A percentile compares a stretch with the other conserved stretches of the same genome.
Conservation (phyloP, 768 basidiomycete genomes). For the Daedaleopsis sinensis region DNA sequence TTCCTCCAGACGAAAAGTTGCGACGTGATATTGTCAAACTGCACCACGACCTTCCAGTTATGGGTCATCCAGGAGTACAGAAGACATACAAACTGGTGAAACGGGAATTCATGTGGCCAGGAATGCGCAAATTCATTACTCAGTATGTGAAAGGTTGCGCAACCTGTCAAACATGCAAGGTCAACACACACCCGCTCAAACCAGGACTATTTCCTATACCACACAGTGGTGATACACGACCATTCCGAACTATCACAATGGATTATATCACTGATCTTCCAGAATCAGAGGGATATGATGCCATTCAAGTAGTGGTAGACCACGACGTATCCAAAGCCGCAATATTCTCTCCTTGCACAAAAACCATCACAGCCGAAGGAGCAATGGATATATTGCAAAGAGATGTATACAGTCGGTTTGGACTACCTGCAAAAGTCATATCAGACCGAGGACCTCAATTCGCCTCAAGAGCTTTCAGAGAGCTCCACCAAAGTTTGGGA, state of each 20-base stretch:
- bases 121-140: conserved; percentile 23
- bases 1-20: not conserved
- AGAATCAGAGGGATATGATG: conserved; percentile 15
- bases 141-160: conserved; percentile 31
- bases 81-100: conserved; percentile 27
- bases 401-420: conserved; percentile 15
- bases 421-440: conserved; percentile 7
- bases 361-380: conserved; percentile 21
- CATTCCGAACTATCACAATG: conserved; percentile 10
- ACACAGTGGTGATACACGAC: conserved; percentile 1
- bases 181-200: conserved; percentile 8
- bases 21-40: conserved; percentile 1
- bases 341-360: conserved; percentile 29
- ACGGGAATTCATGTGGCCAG: conserved; percentile 33
- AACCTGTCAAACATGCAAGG: conserved; percentile 32
- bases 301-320: conserved; percentile 22
- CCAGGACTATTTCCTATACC: conserved; percentile 16
- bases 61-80: conserved; percentile 33
- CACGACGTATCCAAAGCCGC: conserved; percentile 9
- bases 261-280: conserved; percentile 28
- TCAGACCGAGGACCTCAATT: conserved; percentile 29
- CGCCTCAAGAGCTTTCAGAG: conserved; percentile 35
- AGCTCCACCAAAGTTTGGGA: conserved; percentile 32
- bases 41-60: conserved; percentile 27
- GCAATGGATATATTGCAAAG: conserved; percentile 19